Base-by-base conservation (phyloP, 768 basidiomycete genomes). In the Hericium rajendrae region DNA sequence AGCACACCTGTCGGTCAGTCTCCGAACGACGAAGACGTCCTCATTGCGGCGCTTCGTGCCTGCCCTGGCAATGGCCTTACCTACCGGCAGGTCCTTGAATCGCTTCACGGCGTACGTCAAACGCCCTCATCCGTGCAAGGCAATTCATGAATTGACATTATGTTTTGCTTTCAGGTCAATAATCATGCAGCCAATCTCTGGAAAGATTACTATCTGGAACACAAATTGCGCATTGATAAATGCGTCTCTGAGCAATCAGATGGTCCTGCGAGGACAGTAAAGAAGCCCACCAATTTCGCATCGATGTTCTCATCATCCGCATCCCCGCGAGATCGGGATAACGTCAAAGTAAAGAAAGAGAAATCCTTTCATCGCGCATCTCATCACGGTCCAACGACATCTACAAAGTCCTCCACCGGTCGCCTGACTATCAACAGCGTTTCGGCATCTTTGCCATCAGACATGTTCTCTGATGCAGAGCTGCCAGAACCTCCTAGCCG, bases 131-230 rank as follows among this genome's bases (percentile, higher is more conserved):
- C 38, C 32, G 2, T 32, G 41, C 48, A 51, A 18, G 6, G 12
- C 40, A 40, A 20, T 40, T 16, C 41, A 37, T 38, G 18, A 39
- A 20, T 20, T 32, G 32, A 32, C 32, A 32, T 32, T 32, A 1
- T 32, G 2, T 32, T 9, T 10, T 32, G 9, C 32, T 37, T 48
- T 12, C 38, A 77, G 76, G 68, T 74, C 50, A 76, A 79, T 46
- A 72, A 73, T 26, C 76, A 79, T 40, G 67, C 72, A 11, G 78
- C 85, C 39, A 82, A 76, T 66, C 69, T 85, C 22, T 90, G 87
- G 87, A 89, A 88, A 65, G 88, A 90, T 63, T 88, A 88, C 65
- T 90, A 85, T 62, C 75, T 90, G 15, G 85, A 88, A 57, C 77
- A 88, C 64, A 82, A 79, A 57, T 74, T 77, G 53, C 78, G 81